Conservation (phyloP, 2,329 filamentous ascomycete species). For the Xylaria sp. region DNA sequence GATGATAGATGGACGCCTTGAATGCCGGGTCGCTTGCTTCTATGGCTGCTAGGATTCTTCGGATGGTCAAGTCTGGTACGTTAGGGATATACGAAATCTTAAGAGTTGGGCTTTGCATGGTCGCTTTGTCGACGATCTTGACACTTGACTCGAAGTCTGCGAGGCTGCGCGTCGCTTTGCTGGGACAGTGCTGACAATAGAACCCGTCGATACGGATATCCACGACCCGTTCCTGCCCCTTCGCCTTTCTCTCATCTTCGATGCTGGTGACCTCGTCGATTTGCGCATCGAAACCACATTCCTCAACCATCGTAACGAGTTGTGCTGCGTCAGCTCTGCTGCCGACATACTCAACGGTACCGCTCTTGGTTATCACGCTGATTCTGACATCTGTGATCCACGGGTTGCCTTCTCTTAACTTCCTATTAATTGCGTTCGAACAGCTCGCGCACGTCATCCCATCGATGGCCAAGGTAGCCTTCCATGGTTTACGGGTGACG, state of each 20-base stretch:
- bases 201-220: constrained; percentile 71
- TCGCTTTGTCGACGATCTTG: constrained; percentile 57
- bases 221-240: constrained; percentile 54
- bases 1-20: constrained; percentile 71
- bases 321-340: constrained; percentile 46
- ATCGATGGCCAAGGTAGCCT: constrained; percentile 55
- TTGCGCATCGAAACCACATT: constrained; percentile 67
- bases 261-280: constrained; percentile 54
- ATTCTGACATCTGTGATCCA: constrained; percentile 63
- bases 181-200: constrained; percentile 73
- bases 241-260: constrained; percentile 31
- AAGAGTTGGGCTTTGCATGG: constrained; percentile 66
- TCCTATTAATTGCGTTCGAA: constrained; percentile 62
- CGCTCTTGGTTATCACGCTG: constrained; percentile 70
- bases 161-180: constrained; percentile 57
- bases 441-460: constrained; percentile 78
- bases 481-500: constrained; percentile 28
- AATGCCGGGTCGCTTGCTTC: constrained; percentile 68
- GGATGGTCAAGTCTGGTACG: constrained; percentile 71
- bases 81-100: constrained; percentile 71
- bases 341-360: constrained; percentile 59
- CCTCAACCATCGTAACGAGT: constrained; percentile 58
- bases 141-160: constrained; percentile 55
- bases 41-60: constrained; percentile 72
- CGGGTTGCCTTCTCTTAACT: constrained; percentile 58